Evolutionary conservation across 768 basidiomycete genomes (phyloP), one percentile per base, ranked within the genome.

Genomic region (Termitomyces sp.): DNA sequence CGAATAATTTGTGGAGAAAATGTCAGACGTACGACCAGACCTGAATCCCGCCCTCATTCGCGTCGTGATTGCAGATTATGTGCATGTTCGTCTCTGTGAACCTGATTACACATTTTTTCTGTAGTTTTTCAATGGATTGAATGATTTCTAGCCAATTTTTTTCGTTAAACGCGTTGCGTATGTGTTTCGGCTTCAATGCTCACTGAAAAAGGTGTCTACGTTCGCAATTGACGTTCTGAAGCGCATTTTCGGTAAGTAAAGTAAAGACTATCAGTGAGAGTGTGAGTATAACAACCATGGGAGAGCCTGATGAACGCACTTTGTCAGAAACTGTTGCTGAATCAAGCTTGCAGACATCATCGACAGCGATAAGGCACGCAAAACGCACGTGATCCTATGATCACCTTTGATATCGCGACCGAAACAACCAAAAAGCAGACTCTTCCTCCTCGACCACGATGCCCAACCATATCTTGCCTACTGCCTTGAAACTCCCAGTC

Each of bases 41-140:
- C 71, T 95, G 93, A 4, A 93, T 86, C 3, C 91, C 91, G 0
- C 90, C 91, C 66, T 92, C 91, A 66, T 87, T 89, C 42, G 84
- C 83, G 57, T 92, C 90, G 54, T 79, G 84, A 60, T 89, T 88
- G 77, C 94, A 95, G 58, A 96, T 94, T 61, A 95, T 85, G 62
- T 88, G 87, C 79, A 94, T 87, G 40, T 84, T 84, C 15, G 77
- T 79, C 67, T 89, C 86, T 0, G 85, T 86, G 68, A 94, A 91
- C 72, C 87, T 88, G 70, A 95, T 85, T 59, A 92, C 86, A 66
- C 90, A 93, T 79, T 80, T 87, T 73, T 92, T 93, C 73, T 94
- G 89, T 20, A 94, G 75, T 67, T 90, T 93, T 69, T 93, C 92
- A 22, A 94, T 79, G 0, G 90, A 82, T 73, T 94, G 92, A 8